Percentiles rank a stretch among this genome's conserved stretches.
Evolutionary conservation across 2,329 filamentous ascomycete genomes (phyloP).

Genomic region (Fusarium sp.): DNA sequence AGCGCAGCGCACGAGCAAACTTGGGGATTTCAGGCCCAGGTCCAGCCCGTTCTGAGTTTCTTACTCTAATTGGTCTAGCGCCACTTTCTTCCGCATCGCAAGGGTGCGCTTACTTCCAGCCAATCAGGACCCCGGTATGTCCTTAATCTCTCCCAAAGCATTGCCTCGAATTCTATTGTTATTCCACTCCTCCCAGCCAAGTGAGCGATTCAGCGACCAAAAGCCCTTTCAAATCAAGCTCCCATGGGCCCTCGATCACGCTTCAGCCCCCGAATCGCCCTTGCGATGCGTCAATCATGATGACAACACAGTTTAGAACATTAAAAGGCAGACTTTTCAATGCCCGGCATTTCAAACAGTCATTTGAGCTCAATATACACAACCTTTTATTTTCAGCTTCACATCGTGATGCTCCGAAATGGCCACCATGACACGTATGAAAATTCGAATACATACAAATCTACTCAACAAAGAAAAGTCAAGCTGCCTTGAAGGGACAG

Average conservation of each 20-base stretch:
- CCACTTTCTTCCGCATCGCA: slow-evolving; percentile 18
- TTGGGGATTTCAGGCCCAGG: slow-evolving; percentile 30
- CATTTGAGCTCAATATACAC: slow-evolving; percentile 15
- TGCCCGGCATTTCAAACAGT: neutral
- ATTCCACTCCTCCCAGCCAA: slow-evolving; percentile 33
- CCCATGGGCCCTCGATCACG: slow-evolving; percentile 10
- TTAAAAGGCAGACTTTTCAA: neutral
- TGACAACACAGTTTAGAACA: slow-evolving; percentile 2
- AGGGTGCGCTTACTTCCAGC: slow-evolving; percentile 12
- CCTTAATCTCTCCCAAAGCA: slow-evolving; percentile 22
- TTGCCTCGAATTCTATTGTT: slow-evolving; percentile 30
- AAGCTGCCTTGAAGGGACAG: neutral
- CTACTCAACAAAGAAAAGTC: neutral
- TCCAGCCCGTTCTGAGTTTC: slow-evolving; percentile 25
- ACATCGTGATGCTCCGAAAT: slow-evolving; percentile 18
- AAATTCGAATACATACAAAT: neutral
- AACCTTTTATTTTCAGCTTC: slow-evolving; percentile 22
- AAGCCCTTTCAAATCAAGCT: slow-evolving; percentile 30
- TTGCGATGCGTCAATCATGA: slow-evolving; percentile 3
- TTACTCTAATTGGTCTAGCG: slow-evolving; percentile 30
- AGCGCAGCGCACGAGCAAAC: slow-evolving; percentile 5
- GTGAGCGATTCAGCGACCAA: slow-evolving; percentile 34
- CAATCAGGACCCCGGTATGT: slow-evolving; percentile 13
- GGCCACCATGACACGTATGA: slow-evolving; percentile 11
- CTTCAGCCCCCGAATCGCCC: slow-evolving; percentile 22